Evolutionary conservation across 371 early-diverging fungal genomes (phyloP).

Genomic region (Entomophthora muscae): DNA sequence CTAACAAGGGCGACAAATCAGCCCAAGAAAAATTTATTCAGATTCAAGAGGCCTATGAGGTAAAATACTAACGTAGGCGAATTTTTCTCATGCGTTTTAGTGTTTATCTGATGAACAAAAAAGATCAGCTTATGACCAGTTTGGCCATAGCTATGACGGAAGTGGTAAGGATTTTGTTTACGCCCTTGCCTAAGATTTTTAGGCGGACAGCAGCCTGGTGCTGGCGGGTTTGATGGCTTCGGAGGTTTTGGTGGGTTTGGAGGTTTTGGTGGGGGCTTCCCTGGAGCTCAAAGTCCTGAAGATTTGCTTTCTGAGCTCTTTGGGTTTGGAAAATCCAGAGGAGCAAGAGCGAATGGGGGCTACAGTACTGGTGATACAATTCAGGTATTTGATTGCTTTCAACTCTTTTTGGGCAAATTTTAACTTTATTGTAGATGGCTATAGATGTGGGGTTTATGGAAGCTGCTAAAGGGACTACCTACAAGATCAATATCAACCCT

Average conservation of each 20-base stretch:
- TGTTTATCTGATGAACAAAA: conserved; percentile 77
- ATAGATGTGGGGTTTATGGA: conserved; percentile 70
- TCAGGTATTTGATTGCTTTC: conserved; percentile 13
- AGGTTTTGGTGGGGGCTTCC: too few relatives aligned
- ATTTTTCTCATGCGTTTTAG: conserved; percentile 13
- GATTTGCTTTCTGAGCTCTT: too few relatives aligned
- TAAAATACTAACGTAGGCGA: conserved; percentile 11
- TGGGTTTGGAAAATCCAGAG: too few relatives aligned
- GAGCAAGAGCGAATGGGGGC: conserved; percentile 20
- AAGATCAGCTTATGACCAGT: conserved; percentile 76
- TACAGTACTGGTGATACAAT: conserved; percentile 19
- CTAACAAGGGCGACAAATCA: conserved; percentile 63
- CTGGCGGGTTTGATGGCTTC: conserved; percentile 36
- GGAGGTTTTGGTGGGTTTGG: conserved; percentile 27
- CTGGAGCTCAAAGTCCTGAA: conserved; percentile 19
- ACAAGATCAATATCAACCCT: conserved; percentile 34
- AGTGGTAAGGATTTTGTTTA: conserved; percentile 10
- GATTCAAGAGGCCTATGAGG: conserved; percentile 89
- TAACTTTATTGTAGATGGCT: conserved; percentile 18
- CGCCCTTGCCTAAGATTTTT: conserved; percentile 9
- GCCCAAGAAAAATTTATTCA: conserved; percentile 91
- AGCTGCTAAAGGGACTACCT: conserved; percentile 59
- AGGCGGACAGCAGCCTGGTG: conserved; percentile 31
- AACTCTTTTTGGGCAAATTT: too few relatives aligned
- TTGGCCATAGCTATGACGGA: conserved; percentile 51